phyloP scores from a whole-genome alignment of 257 asterid species.

The Euphrasia confusa region DNA sequence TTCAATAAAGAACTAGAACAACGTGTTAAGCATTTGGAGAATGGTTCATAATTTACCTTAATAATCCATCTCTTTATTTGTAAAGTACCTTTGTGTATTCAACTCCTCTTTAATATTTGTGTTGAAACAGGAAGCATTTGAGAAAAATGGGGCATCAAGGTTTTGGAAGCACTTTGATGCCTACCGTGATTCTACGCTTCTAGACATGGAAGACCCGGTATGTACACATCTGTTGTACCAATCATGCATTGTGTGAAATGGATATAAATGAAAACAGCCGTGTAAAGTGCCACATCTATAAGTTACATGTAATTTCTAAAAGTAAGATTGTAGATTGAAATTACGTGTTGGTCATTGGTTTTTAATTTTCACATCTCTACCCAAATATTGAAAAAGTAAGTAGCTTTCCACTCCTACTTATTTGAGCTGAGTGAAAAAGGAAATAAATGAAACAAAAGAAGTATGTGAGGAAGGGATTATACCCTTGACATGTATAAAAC shows the following conservation, averaged over 20 bases:
- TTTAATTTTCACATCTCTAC: background rate
- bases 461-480: background rate
- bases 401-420: conserved; percentile 1
- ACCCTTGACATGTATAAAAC: background rate
- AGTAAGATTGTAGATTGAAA: background rate
- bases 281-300: conserved; percentile 11
- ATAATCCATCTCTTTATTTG: background rate
- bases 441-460: background rate
- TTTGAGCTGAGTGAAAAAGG: conserved; percentile 1
- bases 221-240: conserved; percentile 20
- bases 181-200: conserved; percentile 37
- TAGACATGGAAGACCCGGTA: conserved; percentile 54
- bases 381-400: background rate
- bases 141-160: conserved; percentile 60
- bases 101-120: conserved; percentile 19
- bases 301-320: background rate
- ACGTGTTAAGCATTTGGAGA: too few relatives aligned
- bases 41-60: too few relatives aligned
- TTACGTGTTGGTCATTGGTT: background rate
- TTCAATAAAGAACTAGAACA: too few relatives aligned
- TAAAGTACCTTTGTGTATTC: background rate
- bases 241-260: background rate
- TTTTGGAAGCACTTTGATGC: conserved; percentile 87
- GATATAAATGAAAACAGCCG: background rate
- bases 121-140: conserved; percentile 61